Base-by-base conservation (phyloP, 2,329 filamentous ascomycete genomes). In the Trichoderma brevicompactum region DNA sequence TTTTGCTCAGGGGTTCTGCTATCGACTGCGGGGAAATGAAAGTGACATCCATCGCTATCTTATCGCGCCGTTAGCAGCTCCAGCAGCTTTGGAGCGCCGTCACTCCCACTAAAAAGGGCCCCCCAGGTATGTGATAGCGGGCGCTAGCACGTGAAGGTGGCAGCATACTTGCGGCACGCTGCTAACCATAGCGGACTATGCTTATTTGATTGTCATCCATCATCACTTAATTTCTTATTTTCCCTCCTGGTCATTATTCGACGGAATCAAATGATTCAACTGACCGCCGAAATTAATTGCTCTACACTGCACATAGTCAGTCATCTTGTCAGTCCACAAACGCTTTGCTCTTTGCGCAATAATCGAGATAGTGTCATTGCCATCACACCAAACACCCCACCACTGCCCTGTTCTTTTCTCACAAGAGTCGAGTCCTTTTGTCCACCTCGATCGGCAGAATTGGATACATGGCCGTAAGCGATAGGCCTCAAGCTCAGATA, bases 11-110 rank as follows among this genome's bases (percentile, higher is more conserved):
- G 61, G 61, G 61, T 56, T 64, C 23, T 41, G 36, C 12, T 28
- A 15, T 46, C 34, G 52, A 64, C 19, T 64, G 61, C 61, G 61
- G 61, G 61, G 61, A 64, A 64, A 48, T 41, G 61, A 64, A 49
- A 43, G 59, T 63, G 49, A 54, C 52, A 56, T 55, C 34, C 52
- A 40, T 48, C 36, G 52, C 61, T 64, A 64, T 64, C 61, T 64
- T 64, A 64, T 64, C 61, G 61, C 34, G 23, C 4, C 13, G 19
- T 40, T 43, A 17, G 53, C 17, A 40, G 32, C 32, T 15, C n/a
- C 13, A 38, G 36, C 36, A 10, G 36, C 44, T 49, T 50, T 28
- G n/a, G 41, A 23, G 56, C 32, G 17, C 56, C n/a, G 56, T 62
- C n/a, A 8, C 23, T 40, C 8, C 48, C 28, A 41, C 48, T 62